Evolutionary conservation across 78 protist genomes (phyloP), one percentile per base, ranked within the genome.

Genomic region (Goniomonas avonlea): DNA sequence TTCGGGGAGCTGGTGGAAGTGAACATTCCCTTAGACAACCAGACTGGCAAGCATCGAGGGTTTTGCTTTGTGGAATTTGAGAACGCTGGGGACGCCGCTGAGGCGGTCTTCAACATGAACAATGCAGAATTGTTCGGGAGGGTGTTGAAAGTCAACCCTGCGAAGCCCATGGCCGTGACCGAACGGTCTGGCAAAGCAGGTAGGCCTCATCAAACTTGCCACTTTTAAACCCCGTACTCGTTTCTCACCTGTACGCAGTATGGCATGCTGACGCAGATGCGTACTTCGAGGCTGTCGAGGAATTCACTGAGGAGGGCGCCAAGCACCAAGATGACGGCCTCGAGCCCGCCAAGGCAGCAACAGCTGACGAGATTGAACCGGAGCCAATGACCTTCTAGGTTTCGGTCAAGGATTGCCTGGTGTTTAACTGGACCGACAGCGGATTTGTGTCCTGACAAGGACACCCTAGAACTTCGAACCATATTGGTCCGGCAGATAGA

Each of bases 41-140:
- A 66, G 20, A 63, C 77, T 5, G 84, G 79, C 27, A 81, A 68
- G 59, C 68, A 68, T 23, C 41, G 59, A 4, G 84, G 84, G 4
- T 81, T 81, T 47, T 53, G 80, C 20, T 81, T 81, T 63, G 69
- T 81, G 4, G 73, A 70, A 56, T 81, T 41, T 34, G 84, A 81
- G 59, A 5, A 15, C 23, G 45, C 75, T 1, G 75, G 43, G 13
- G 75, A 68, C n/a, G 75, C 75, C 29, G 7, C 48, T 0, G 75
- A 68, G 34, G 75, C 75, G 0, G 43, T 39, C 31, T 68, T 68
- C 56, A 68, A 68, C 56, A 68, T 68, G 75, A 68, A 68, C 75
- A 68, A 68, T 9, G 75, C 59, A 5, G 75, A 68, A 35, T 23
- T 68, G 34, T 41, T 41, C 56, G 75, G 75, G 25, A n/a, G 75